Conservation (phyloP, 2,329 filamentous ascomycete species). For the Fusarium miscanthi region DNA sequence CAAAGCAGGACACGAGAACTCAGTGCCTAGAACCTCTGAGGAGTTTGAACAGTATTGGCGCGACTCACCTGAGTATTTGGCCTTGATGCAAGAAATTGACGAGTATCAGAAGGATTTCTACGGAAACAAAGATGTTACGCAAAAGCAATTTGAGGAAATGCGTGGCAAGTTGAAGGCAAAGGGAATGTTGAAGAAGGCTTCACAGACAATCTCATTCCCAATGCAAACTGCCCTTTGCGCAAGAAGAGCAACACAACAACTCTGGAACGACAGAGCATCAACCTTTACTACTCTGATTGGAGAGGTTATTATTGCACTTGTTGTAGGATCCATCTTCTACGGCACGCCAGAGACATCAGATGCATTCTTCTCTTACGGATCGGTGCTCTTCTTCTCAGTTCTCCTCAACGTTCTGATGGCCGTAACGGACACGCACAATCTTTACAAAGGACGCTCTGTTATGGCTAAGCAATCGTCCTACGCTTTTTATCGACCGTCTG, state of each 20-base stretch:
- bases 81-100: conserved; percentile 60
- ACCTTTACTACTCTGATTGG: conserved; percentile 43
- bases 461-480: conserved; percentile 61
- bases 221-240: conserved; percentile 67
- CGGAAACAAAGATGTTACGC: conserved; percentile 54
- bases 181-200: neutral
- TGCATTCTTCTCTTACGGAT: conserved; percentile 66
- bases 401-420: conserved; percentile 69
- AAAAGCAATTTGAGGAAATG: conserved; percentile 62
- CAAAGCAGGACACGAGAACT: conserved; percentile 66
- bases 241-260: conserved; percentile 61
- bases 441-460: conserved; percentile 59
- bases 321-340: conserved; percentile 71
- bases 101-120: conserved; percentile 58
- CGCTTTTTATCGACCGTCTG: conserved; percentile 62
- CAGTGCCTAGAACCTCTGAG: conserved; percentile 73
- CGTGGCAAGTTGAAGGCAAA: conserved; percentile 33
- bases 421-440: conserved; percentile 63
- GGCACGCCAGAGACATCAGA: conserved; percentile 60
- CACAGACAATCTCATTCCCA: conserved; percentile 55
- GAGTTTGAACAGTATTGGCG: conserved; percentile 69
- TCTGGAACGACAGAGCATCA: conserved; percentile 63
- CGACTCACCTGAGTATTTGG: conserved; percentile 56
- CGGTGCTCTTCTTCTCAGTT: conserved; percentile 69
- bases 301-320: conserved; percentile 64